Base-by-base conservation (phyloP, 2,329 filamentous ascomycete species). In the Pseudocercospora pini-densiflorae region DNA sequence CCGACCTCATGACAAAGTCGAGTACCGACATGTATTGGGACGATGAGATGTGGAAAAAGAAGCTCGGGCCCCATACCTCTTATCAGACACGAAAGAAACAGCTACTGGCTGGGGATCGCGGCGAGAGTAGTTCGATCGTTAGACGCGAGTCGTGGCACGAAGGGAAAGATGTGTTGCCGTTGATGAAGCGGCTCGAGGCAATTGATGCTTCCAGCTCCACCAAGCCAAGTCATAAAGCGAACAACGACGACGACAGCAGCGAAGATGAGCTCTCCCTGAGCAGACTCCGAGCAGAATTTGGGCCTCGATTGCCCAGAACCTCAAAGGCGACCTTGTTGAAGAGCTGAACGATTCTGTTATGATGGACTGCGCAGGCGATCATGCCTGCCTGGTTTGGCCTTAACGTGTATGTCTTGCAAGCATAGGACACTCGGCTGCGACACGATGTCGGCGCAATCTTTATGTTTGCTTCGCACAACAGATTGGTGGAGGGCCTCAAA, bases 1-100 rank as follows among this genome's bases (percentile, higher is more conserved):
- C 61, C 10, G 61, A 63, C 24, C 61, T 62, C n/a, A 62, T 62
- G 61, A 62, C 47, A 1, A 54, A 40, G 2, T 63, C 61, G 5
- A 31, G 31, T 31, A 45, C 54, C 4, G 61, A 57, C 7, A 58
- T 63, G 31, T 63, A 24, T 16, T 57, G 49, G 49, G 23, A 57
- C 4, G 49, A 63, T 27, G 24, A 55, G 27, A 16, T 40, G 61
- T 62, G 61, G 49, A 40, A 59, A 24, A 31, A 59, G 55, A 59
- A 59, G 31, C 55, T 59, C 8, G n/a, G 29, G 0, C 55, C 31
- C 14, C 55, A 59, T 10, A 59, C 31, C 9, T 40, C 55, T 8
- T 59, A 59, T 40, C 55, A 59, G 29, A 19, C 19, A 12, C 55
- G 55, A 12, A 59, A 36, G 19, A 23, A 12, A 24, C 29, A 43